Conservation (phyloP, 2,329 filamentous ascomycete species). For the Bertia moriformis region DNA sequence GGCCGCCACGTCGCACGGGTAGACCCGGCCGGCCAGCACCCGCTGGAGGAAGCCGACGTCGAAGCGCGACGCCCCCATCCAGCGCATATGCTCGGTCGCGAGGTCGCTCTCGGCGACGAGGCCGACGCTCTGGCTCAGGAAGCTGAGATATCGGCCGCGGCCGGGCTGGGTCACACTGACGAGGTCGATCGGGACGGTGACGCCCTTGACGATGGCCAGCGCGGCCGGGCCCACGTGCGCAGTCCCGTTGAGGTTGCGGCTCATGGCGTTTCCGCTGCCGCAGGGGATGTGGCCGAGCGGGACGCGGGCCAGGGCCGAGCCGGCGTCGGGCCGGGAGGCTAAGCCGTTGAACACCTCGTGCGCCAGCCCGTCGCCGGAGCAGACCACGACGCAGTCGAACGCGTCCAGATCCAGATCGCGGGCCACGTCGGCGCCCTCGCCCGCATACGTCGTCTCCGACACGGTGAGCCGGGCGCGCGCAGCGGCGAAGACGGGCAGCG, state of each 20-base stretch:
- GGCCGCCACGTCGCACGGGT: constrained; percentile 78
- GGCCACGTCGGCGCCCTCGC: constrained; percentile 67
- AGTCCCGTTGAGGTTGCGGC: constrained; percentile 76
- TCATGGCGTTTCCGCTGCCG: constrained; percentile 88
- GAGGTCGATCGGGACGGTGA: constrained; percentile 72
- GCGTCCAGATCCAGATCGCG: constrained; percentile 61
- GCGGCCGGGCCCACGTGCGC: constrained; percentile 67
- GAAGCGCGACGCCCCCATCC: constrained; percentile 77
- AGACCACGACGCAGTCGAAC: constrained; percentile 76
- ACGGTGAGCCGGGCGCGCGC: constrained; percentile 66
- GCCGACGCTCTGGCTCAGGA: constrained; percentile 79
- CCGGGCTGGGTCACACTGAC: constrained; percentile 75
- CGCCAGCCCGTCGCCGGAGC: constrained; percentile 80
- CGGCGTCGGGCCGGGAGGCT: constrained; percentile 65
- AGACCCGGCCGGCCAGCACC: constrained; percentile 61
- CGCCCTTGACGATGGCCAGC: constrained; percentile 72
- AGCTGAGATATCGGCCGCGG: constrained; percentile 57
- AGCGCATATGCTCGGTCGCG: constrained; percentile 77
- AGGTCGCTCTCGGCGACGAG: constrained; percentile 84
- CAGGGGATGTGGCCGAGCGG: constrained; percentile 81
- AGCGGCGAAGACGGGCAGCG: constrained; percentile 70
- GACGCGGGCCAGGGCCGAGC: constrained; percentile 57
- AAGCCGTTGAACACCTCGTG: constrained; percentile 94
- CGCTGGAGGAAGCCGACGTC: constrained; percentile 71
- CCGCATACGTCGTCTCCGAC: constrained; percentile 53